phyloP scores from a whole-genome alignment of 345 rosid genomes.

The Aurinia saxatilis region DNA sequence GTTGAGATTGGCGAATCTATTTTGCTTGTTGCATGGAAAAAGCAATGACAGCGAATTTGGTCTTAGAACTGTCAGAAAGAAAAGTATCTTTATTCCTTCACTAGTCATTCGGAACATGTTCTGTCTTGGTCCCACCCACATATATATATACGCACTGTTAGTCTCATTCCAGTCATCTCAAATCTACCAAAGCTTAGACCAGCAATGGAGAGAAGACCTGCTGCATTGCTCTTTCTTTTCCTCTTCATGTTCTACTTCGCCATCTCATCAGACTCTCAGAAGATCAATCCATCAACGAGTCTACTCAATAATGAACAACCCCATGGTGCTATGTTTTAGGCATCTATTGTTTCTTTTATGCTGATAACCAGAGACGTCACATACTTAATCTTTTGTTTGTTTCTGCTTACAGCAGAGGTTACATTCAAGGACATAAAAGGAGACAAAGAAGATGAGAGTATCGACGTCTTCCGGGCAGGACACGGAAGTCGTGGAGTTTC shows the following conservation, averaged over 20 bases:
- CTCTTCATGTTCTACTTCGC: slow-evolving; percentile 8
- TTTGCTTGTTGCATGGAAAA: slow-evolving; percentile 16
- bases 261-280: slow-evolving; percentile 6
- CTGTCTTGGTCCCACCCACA: neutral
- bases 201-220: slow-evolving; percentile 3
- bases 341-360: neutral
- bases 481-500: slow-evolving; percentile 17
- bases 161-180: neutral
- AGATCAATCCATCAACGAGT: slow-evolving; percentile 2
- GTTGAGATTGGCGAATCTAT: neutral
- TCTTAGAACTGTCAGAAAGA: slow-evolving; percentile 4
- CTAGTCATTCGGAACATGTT: slow-evolving; percentile 4
- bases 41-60: neutral
- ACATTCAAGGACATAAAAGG: neutral
- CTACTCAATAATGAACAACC: neutral
- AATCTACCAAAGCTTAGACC: neutral
- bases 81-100: slow-evolving; percentile 14
- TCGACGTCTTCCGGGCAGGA: slow-evolving; percentile 2
- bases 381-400: neutral
- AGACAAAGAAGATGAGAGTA: slow-evolving; percentile 6
- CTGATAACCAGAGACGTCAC: neutral
- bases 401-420: neutral
- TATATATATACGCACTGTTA: neutral
- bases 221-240: slow-evolving; percentile 7
- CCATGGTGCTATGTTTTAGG: slow-evolving; percentile 17